Base-by-base conservation (phyloP, 2,329 filamentous ascomycete genomes). In the Talaromyces sp. region DNA sequence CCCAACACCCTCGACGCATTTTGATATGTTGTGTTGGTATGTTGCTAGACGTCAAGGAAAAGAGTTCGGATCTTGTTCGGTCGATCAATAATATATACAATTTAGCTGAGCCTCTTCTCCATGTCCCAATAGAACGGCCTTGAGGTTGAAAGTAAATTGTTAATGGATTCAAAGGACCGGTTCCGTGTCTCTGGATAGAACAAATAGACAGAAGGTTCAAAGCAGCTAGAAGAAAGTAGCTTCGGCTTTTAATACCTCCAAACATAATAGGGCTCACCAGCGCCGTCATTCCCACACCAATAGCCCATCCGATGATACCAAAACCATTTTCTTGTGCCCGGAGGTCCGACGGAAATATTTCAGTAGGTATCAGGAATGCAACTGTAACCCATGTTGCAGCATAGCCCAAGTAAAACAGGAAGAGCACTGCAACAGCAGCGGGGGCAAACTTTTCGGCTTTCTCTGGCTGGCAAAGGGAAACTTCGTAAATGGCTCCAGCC, bases 301-400 rank as follows among this genome's bases (percentile, higher is more conserved):
- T 78, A 18, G 84, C 83, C 84, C 84, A 87, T 1, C 84, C 83
- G 1, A 82, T 82, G 62, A 87, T 84, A 18, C 81, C 81, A 65
- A 86, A 85, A 7, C 82, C 82, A 67, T 85, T 84, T 7, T 84
- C 85, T 68, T 85, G 81, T n/a, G 84, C 83, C 27, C 84, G 78
- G 57, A 86, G 78, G 51, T 83, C 81, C 16, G 78, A 81, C 1
- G 83, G 79, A 72, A 83, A 86, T 61, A 86, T 84, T 69, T 86
- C 84, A 0, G 83, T 84, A 0, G 80, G 81, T 4, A 82, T 68
- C 6, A 83, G 70, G 65, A 82, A 84, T 2, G 81, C 80, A 6
- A 81, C 82, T 0, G 81, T 79, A 2, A 81, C 81, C 70, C 82
- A 84, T 44, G 78, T 77, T 3, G 82, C 72, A 59, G 82, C 82